Evolutionary conservation across 2,329 filamentous ascomycete species (phyloP).

Genomic region (Aureobasidium uvarum): DNA sequence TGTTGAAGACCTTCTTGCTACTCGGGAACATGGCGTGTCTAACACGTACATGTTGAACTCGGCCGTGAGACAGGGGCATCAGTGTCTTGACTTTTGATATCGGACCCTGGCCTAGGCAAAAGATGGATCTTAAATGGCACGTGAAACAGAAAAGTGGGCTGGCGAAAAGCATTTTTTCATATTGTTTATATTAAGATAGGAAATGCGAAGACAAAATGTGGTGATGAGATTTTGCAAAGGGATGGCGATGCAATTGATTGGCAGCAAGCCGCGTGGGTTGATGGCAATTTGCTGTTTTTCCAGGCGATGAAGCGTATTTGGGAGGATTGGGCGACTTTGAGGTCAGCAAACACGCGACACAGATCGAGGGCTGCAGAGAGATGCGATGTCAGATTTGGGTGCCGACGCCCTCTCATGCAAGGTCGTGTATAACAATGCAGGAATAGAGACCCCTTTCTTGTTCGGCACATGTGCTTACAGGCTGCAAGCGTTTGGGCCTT

Average conservation of each 20-base stretch:
- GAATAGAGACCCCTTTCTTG: constrained; percentile 18
- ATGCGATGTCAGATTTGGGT: not conserved
- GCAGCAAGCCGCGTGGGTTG: constrained; percentile 10
- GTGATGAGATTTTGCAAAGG: constrained; percentile 13
- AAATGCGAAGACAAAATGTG: constrained; percentile 5
- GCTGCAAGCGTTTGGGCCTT: constrained; percentile 13
- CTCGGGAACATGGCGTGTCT: not conserved
- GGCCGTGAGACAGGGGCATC: not conserved
- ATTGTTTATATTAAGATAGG: constrained; percentile 13
- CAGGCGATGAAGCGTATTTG: not conserved
- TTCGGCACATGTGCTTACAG: constrained; percentile 15
- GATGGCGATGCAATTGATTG: not conserved
- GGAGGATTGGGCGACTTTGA: not conserved
- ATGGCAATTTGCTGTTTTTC: constrained; percentile 11
- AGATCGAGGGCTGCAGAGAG: not conserved
- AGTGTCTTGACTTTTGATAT: not conserved
- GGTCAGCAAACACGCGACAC: not conserved
- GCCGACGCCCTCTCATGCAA: not conserved
- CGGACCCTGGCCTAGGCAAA: not conserved
- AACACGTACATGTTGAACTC: not conserved
- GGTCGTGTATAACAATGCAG: constrained; percentile 8
- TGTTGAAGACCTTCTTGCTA: not conserved
- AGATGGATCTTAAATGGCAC: not conserved
- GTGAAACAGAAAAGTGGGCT: constrained; percentile 20
- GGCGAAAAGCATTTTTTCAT: not conserved